Conservation (phyloP, 768 basidiomycete species). For the Vishniacozyma victoriae region DNA sequence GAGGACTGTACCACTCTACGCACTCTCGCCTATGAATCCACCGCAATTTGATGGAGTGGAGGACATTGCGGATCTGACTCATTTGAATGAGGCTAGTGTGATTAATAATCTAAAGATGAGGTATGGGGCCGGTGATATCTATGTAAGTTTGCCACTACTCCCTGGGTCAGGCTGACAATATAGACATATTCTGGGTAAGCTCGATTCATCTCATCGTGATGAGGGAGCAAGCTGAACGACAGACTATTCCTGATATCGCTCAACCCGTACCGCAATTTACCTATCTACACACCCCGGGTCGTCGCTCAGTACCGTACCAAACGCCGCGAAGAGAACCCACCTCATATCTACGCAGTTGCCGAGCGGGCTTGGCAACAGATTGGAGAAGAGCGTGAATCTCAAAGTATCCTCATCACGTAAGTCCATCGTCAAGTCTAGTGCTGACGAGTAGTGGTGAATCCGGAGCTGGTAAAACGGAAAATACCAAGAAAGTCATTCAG, state of each 20-base stretch:
- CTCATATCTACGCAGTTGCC: conserved; percentile 94
- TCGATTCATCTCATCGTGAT: neutral
- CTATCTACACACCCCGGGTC: conserved; percentile 61
- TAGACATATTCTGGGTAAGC: conserved; percentile 38
- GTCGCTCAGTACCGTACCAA: conserved; percentile 65
- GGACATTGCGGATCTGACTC: conserved; percentile 96
- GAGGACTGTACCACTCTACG: conserved; percentile 66
- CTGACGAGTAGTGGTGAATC: conserved; percentile 73
- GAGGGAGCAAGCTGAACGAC: neutral
- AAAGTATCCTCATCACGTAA: conserved; percentile 96
- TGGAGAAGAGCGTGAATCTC: conserved; percentile 93
- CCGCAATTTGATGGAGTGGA: conserved; percentile 97
- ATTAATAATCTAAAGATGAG: conserved; percentile 93
- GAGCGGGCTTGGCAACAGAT: conserved; percentile 98
- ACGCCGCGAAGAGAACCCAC: conserved; percentile 79
- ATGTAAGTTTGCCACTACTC: conserved; percentile 20
- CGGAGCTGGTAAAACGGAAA: conserved; percentile 98
- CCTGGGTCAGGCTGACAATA: conserved; percentile 1
- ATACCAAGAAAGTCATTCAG: conserved; percentile 96
- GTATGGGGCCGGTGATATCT: conserved; percentile 63
- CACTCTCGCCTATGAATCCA: conserved; percentile 92
- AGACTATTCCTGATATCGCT: conserved; percentile 97
- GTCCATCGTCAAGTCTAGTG: conserved; percentile 43
- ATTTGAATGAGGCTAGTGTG: conserved; percentile 95
- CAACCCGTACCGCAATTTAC: conserved; percentile 89